Conservation (phyloP, 352 stramenopile species). For the Phytophthora brassicae region DNA sequence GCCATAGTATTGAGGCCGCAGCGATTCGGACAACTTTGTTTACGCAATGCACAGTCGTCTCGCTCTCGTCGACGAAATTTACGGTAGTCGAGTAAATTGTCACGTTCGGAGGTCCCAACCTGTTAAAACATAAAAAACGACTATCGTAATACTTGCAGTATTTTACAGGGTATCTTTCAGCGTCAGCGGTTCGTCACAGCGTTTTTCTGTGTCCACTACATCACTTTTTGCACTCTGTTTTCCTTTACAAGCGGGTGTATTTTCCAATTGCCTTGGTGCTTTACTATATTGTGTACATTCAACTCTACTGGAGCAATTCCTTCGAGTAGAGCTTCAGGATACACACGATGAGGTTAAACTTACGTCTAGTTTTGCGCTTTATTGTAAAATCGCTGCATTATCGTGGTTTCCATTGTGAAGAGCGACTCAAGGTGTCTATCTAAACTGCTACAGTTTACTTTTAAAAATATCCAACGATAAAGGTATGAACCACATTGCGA, state of each 20-base stretch:
- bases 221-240: neutral
- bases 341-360: slow-evolving; percentile 51
- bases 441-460: slow-evolving; percentile 45
- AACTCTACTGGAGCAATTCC: slow-evolving; percentile 9
- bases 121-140: slow-evolving; percentile 16
- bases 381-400: slow-evolving; percentile 53
- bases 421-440: slow-evolving; percentile 63
- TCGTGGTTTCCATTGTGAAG: slow-evolving; percentile 71
- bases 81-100: slow-evolving; percentile 44
- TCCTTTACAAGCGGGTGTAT: slow-evolving; percentile 43
- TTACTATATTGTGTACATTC: slow-evolving; percentile 6
- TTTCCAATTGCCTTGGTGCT: slow-evolving; percentile 45
- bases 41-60: slow-evolving; percentile 53
- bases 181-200: slow-evolving; percentile 37
- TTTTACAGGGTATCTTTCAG: slow-evolving; percentile 50
- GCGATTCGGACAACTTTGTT: slow-evolving; percentile 52
- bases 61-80: slow-evolving; percentile 42
- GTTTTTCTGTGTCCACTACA: neutral
- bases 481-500: slow-evolving; percentile 57
- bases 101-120: slow-evolving; percentile 34
- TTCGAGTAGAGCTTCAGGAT: slow-evolving; percentile 36
- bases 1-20: slow-evolving; percentile 41
- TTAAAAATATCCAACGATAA: slow-evolving; percentile 62
- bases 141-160: slow-evolving; percentile 49
- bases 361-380: slow-evolving; percentile 52